Base-by-base conservation (phyloP, 2,329 filamentous ascomycete species). In the Plenodomus biglobosus region DNA sequence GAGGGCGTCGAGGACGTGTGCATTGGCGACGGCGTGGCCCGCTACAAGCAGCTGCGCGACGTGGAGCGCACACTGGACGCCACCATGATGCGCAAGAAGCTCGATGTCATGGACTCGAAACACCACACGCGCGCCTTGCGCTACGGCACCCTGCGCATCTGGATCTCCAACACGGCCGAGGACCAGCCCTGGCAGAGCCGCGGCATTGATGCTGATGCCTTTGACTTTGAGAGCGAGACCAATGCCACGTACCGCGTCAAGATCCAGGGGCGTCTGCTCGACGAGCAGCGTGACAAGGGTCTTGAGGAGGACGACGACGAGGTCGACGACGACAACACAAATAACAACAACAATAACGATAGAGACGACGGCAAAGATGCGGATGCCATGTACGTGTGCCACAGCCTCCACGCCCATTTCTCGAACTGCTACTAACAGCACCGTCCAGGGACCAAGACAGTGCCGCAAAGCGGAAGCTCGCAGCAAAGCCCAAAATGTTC, bases 151-250 rank as follows among this genome's bases (percentile, higher is more conserved):
- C 79, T 99, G 72, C 87, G 92, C 53, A 83, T 99, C 55, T 97
- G 91, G 91, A 86, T 99, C 64, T 92, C 85, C 64, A 99, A 99
- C 73, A 96, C 91, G 1, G 90, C 87, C 27, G 90, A 96, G 71
- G 90, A 94, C 66, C 94, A 99, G 74, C 86, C 88, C 24, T 97
- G 94, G 94, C 94, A 99, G 74, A 81, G 79, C 34, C 83, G 80
- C 60, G 78, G 78, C 35, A 77, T 87, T 51, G 85, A 86, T 52
- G 81, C 86, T 10, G 86, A 92, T 67, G 83, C 83, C 30, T 94
- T 94, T 57, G 91, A 95, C 66, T 92, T 95, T 65, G 85, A 85
- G 44, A 85, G 85, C 43, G 90, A 84, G 55, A 80, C 82, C 58
- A 87, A 91, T 60, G 87, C 90, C 2, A 88, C 86, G 10, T 99